phyloP scores from a whole-genome alignment of 2,329 filamentous ascomycete genomes.

The Fusarium nurragi region DNA sequence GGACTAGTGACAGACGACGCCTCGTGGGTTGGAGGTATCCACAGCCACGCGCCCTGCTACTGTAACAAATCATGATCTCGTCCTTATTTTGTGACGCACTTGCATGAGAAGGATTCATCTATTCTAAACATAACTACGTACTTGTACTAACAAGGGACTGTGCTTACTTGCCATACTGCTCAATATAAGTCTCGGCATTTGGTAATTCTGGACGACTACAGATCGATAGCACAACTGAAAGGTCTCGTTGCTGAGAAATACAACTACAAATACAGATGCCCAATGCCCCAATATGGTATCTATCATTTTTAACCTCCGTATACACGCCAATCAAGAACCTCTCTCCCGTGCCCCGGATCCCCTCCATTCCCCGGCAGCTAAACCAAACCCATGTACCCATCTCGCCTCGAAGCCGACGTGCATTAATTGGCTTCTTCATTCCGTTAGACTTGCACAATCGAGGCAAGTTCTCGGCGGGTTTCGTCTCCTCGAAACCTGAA shows the following conservation, averaged over 20 bases:
- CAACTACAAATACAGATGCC: neutral
- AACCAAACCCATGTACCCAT: conserved; percentile 5
- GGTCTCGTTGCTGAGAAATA: neutral
- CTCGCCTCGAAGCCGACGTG: conserved; percentile 3
- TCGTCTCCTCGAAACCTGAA: neutral
- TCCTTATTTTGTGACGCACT: conserved; percentile 17
- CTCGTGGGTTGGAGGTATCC: conserved; percentile 2
- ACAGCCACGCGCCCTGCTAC: conserved; percentile 21
- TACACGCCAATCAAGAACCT: conserved; percentile 10
- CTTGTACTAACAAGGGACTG: neutral
- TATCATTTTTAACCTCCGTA: conserved; percentile 1
- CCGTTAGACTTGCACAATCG: conserved; percentile 7
- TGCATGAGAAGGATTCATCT: conserved; percentile 11
- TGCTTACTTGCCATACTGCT: neutral
- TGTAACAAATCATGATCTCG: conserved; percentile 19
- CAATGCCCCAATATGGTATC: neutral
- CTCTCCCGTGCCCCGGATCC: conserved; percentile 10
- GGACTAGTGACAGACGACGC: neutral
- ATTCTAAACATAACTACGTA: conserved; percentile 1
- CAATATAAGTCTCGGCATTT: neutral
- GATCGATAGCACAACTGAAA: neutral
- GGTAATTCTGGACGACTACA: neutral
- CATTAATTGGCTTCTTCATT: conserved; percentile 16
- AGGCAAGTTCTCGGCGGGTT: neutral
- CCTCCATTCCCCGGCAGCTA: conserved; percentile 9